Evolutionary conservation across 805 yeast genomes (phyloP), one percentile per base, ranked within the genome.

Genomic region (Wickerhamomyces sydowiorum): DNA sequence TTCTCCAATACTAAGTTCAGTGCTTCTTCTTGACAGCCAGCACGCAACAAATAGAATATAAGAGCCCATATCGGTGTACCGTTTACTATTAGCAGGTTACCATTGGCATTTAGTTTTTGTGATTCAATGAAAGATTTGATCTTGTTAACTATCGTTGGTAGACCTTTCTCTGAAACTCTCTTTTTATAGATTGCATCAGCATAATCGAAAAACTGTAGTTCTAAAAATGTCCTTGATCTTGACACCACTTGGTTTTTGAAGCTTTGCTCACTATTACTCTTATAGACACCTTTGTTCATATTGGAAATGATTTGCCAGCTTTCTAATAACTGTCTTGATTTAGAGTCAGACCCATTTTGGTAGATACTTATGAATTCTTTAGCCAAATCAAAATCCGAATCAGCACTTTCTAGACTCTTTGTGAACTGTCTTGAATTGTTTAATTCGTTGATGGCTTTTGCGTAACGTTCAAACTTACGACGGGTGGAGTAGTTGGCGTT

Each of bases 11-110:
- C 80, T 40, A 86, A 75, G 30, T 79, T 80, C 25, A 85, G 65
- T 0, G 96, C 96, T 50, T 90, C 98, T 37, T 77, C 67, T 48
- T 76, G 65, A 49, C 85, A 76, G 2, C 99, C 98, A 3, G 91
- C 81, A 56, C 99, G 79, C 39, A 93, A 61, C 47, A 91, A 68
- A 61, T 86, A 91, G 59, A 84, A 93, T 10, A 93, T 65, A 30
- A 88, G 65, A 0, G 96, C 96, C 99, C 99, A 91, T n/a, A 93
- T 76, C 9, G 98, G 98, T 1, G 76, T 69, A 15, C 89, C 89
- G 62, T 91, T 90, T 20, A 88, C 80, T 41, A 82, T 66, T 32
- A 82, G 72, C 37, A 85, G 53, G 46, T 75, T 74, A n/a, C 70
- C 67, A 40, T 66, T 65, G 46, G 61, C 64, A 57, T 62, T 76